Evolutionary conservation across 441 rosid species (phyloP).

Genomic region (Metrosideros polymorpha): DNA sequence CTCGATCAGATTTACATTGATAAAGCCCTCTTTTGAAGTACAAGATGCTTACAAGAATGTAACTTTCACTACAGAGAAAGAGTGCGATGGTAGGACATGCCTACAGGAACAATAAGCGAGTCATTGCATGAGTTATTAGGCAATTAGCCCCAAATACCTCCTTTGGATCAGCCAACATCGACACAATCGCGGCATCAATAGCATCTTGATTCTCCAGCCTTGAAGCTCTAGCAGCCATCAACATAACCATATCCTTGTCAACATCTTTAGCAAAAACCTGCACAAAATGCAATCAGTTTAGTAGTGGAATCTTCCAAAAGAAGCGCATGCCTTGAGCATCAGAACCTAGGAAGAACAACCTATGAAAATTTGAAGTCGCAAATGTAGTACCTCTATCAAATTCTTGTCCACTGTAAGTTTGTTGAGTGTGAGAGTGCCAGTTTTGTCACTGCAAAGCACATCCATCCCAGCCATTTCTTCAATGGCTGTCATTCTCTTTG

Average conservation of each 20-base stretch:
- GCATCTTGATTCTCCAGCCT: background rate
- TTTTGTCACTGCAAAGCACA: background rate
- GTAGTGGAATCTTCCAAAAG: background rate
- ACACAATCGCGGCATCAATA: background rate
- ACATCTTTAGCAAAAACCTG: background rate
- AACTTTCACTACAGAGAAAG: background rate
- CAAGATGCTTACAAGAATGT: background rate
- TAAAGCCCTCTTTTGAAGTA: background rate
- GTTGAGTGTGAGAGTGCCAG: background rate
- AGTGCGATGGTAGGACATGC: background rate
- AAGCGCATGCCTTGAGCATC: background rate
- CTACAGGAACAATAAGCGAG: background rate
- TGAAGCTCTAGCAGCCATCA: background rate
- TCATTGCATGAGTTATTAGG: background rate
- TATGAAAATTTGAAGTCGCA: background rate
- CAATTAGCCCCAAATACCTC: background rate
- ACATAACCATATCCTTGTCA: background rate
- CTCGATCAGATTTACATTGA: background rate
- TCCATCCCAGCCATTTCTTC: background rate
- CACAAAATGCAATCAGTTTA: background rate
- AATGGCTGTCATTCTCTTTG: background rate
- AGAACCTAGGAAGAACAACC: background rate
- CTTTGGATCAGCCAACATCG: background rate
- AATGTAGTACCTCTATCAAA: background rate
- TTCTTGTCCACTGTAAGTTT: background rate